A percentile compares a stretch with the other conserved stretches of the same genome.
Evolutionary conservation across 768 basidiomycete genomes (phyloP).

Genomic region (Mycena latifolia): DNA sequence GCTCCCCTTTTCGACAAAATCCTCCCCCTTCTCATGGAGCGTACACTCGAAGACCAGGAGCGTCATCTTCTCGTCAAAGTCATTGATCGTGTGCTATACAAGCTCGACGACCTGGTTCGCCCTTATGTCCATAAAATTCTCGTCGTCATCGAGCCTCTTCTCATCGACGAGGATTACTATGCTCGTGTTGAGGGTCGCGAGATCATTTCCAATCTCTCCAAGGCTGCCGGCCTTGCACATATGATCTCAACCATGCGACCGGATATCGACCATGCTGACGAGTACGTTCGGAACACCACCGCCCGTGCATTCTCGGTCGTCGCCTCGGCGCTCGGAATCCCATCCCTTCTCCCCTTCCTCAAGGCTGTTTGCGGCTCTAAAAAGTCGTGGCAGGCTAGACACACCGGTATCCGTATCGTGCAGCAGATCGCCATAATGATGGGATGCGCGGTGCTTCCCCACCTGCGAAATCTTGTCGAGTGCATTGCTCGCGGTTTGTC

Average conservation of each 20-base stretch:
- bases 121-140: slow-evolving; percentile 99
- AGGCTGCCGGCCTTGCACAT: slow-evolving; percentile 98
- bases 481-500: slow-evolving; percentile 94
- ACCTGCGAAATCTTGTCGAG: slow-evolving; percentile 95
- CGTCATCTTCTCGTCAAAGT: slow-evolving; percentile 98
- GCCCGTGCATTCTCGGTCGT: slow-evolving; percentile 99
- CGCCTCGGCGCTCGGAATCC: slow-evolving; percentile 98
- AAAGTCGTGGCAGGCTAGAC: slow-evolving; percentile 99
- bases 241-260: slow-evolving; percentile 99
- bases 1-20: slow-evolving; percentile 99
- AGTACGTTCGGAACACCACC: slow-evolving; percentile 99
- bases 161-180: slow-evolving; percentile 98
- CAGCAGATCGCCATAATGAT: slow-evolving; percentile 99
- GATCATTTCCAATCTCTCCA: slow-evolving; percentile 98
- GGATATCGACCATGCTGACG: slow-evolving; percentile 99
- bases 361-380: slow-evolving; percentile 99
- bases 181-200: slow-evolving; percentile 98
- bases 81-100: slow-evolving; percentile 98
- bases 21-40: slow-evolving; percentile 96
- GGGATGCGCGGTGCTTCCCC: slow-evolving; percentile 98
- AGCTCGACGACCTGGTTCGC: slow-evolving; percentile 97
- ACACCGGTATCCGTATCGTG: slow-evolving; percentile 99
- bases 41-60: slow-evolving; percentile 97
- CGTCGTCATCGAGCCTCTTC: slow-evolving; percentile 98
- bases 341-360: slow-evolving; percentile 96